Conservation (phyloP, 2,329 filamentous ascomycete species). For the Diaporthe helianthi region DNA sequence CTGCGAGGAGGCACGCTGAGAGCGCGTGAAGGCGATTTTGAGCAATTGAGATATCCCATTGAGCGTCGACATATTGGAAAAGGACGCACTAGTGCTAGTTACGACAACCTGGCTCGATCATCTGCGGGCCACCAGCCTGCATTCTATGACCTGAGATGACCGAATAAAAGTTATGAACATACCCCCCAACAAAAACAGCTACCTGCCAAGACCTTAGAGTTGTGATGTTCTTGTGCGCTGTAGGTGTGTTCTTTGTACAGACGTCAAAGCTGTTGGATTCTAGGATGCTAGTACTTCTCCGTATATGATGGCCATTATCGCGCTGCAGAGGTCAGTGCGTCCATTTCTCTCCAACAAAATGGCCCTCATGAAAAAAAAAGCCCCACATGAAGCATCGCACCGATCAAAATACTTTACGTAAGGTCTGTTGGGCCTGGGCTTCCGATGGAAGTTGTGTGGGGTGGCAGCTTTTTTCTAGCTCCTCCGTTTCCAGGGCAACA, state of each 20-base stretch:
- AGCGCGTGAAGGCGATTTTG: slow-evolving; percentile 11
- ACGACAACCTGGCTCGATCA: slow-evolving; percentile 22
- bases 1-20: background rate
- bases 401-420: background rate
- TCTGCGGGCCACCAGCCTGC: slow-evolving; percentile 29
- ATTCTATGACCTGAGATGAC: slow-evolving; percentile 30
- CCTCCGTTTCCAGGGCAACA: slow-evolving; percentile 36
- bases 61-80: slow-evolving; percentile 23
- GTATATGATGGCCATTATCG: too few relatives aligned
- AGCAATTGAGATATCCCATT: slow-evolving; percentile 21
- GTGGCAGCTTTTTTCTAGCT: background rate
- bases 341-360: too few relatives aligned
- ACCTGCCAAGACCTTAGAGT: background rate
- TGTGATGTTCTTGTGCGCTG: background rate
- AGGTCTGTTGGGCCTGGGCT: background rate
- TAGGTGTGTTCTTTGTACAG: background rate
- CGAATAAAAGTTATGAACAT: slow-evolving; percentile 31
- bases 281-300: too few relatives aligned
- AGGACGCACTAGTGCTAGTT: slow-evolving; percentile 30
- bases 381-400: background rate
- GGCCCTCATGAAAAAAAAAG: too few relatives aligned
- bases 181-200: background rate
- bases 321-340: too few relatives aligned
- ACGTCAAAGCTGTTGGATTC: background rate
- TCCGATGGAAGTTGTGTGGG: background rate